Evolutionary conservation across 805 yeast species (phyloP).

Genomic region (Lachancea sp.): DNA sequence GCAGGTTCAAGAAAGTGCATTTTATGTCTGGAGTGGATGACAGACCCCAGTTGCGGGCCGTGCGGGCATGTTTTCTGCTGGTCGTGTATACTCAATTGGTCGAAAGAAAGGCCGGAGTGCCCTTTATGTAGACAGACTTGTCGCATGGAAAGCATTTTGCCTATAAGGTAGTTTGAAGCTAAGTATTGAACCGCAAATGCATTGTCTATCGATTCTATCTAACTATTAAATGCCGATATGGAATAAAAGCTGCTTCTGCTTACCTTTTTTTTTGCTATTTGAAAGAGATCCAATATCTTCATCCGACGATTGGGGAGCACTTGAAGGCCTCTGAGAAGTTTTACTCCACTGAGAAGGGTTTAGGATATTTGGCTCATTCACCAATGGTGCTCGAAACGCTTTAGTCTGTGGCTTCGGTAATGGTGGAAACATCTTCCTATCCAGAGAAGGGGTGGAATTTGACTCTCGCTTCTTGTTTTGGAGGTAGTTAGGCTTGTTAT

Average conservation of each 20-base stretch:
- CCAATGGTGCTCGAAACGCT: constrained; percentile 47
- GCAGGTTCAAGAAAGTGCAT: constrained; percentile 69
- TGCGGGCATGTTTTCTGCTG: constrained; percentile 96
- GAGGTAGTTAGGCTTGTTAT: constrained; percentile 29
- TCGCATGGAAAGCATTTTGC: constrained; percentile 5
- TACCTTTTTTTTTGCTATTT: constrained; percentile 36
- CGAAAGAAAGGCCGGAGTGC: constrained; percentile 79
- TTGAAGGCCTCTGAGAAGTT: not conserved
- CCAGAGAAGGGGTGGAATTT: constrained; percentile 17
- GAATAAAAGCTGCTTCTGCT: constrained; percentile 49
- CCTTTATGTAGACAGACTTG: constrained; percentile 80
- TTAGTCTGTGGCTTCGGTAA: constrained; percentile 29
- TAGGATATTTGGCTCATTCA: constrained; percentile 39
- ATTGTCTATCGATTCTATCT: constrained; percentile 6
- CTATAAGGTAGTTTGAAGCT: constrained; percentile 1
- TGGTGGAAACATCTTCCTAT: constrained; percentile 42
- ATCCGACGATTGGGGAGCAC: constrained; percentile 8
- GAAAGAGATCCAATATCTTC: constrained; percentile 4
- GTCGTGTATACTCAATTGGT: constrained; percentile 86
- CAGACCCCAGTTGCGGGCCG: constrained; percentile 73
- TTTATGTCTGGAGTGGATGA: constrained; percentile 75
- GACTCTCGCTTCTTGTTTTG: constrained; percentile 22
- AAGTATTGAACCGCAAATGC: not conserved
- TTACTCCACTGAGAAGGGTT: constrained; percentile 36
- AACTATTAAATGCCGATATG: constrained; percentile 41